These are phyloP conservation scores for Tetrapisispora iriomotensis DNA, from an alignment of 805 yeast genomes.

Conservation along the genomic window DNA sequence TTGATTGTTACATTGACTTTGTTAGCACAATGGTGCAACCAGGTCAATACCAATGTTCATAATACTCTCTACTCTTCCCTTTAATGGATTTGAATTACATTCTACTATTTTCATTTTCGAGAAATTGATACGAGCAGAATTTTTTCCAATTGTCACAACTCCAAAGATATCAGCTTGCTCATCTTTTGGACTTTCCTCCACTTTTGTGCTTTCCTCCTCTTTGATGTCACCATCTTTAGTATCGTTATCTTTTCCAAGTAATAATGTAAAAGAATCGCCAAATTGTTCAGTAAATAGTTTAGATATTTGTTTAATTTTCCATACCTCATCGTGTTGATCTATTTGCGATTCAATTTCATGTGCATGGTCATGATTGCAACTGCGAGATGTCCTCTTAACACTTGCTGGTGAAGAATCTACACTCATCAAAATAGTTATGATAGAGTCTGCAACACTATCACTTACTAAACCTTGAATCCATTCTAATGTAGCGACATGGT, in stretches of 20 bases:
- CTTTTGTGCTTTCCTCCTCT: slow-evolving; percentile 3
- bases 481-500: slow-evolving; percentile 55
- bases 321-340: slow-evolving; percentile 12
- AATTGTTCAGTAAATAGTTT: slow-evolving; percentile 73
- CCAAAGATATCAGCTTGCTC: slow-evolving; percentile 27
- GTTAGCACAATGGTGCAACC: slow-evolving; percentile 70
- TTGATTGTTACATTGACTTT: not conserved
- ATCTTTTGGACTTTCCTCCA: slow-evolving; percentile 11
- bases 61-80: slow-evolving; percentile 75
- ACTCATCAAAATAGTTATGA: slow-evolving; percentile 79
- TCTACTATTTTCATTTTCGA: slow-evolving; percentile 50
- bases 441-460: slow-evolving; percentile 91
- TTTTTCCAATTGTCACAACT: slow-evolving; percentile 69
- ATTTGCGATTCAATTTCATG: slow-evolving; percentile 14
- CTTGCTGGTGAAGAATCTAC: slow-evolving; percentile 95
- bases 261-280: slow-evolving; percentile 55
- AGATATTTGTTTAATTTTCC: slow-evolving; percentile 45
- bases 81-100: slow-evolving; percentile 65
- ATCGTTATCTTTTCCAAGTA: slow-evolving; percentile 13
- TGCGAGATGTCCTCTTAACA: slow-evolving; percentile 68
- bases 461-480: slow-evolving; percentile 87
- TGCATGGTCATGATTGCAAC: slow-evolving; percentile 38
- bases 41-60: slow-evolving; percentile 67
- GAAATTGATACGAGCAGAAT: slow-evolving; percentile 61
- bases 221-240: not conserved